These are phyloP conservation scores for Pythium periplocum DNA, from an alignment of 352 stramenopile genomes.

Conservation along the genomic window DNA sequence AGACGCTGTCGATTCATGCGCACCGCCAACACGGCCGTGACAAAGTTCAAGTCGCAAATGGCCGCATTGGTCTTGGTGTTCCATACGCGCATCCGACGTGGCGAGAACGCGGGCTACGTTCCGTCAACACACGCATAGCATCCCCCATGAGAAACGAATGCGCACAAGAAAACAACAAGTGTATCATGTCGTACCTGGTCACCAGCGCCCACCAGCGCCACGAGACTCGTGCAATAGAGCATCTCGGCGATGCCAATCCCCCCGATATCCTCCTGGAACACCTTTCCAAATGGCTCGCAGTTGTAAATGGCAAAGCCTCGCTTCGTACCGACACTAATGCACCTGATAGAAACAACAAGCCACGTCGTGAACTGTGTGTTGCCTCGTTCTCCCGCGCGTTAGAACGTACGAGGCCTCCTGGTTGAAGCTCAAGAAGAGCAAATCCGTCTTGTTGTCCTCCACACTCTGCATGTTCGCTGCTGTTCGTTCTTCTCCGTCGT, in stretches of 20 bases:
- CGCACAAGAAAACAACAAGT: too few species aligned
- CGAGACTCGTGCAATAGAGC: slow-evolving; percentile 91
- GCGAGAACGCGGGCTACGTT: slow-evolving; percentile 84
- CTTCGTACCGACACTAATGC: slow-evolving; percentile 86
- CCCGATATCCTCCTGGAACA: slow-evolving; percentile 83
- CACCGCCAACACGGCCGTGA: slow-evolving; percentile 85
- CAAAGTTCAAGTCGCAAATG: slow-evolving; percentile 92
- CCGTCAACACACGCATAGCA: neutral
- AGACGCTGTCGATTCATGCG: slow-evolving; percentile 89
- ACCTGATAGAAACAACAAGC: slow-evolving; percentile 33
- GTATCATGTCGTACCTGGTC: slow-evolving; percentile 53
- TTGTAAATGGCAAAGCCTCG: slow-evolving; percentile 90
- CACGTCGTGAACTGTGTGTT: too few species aligned
- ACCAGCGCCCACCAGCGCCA: slow-evolving; percentile 88
- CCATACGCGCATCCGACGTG: slow-evolving; percentile 86
- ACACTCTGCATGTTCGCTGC: slow-evolving; percentile 29
- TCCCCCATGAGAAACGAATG: neutral
- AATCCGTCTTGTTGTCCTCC: slow-evolving; percentile 40
- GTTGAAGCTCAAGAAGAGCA: slow-evolving; percentile 91
- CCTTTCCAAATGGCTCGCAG: slow-evolving; percentile 88
- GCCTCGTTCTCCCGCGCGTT: too few species aligned
- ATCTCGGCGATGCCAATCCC: slow-evolving; percentile 90
- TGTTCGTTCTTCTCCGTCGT: neutral
- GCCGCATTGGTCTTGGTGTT: slow-evolving; percentile 88
- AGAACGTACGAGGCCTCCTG: slow-evolving; percentile 83